Base-by-base conservation (phyloP, 345 rosid genomes). In the Microcos paniculata region DNA sequence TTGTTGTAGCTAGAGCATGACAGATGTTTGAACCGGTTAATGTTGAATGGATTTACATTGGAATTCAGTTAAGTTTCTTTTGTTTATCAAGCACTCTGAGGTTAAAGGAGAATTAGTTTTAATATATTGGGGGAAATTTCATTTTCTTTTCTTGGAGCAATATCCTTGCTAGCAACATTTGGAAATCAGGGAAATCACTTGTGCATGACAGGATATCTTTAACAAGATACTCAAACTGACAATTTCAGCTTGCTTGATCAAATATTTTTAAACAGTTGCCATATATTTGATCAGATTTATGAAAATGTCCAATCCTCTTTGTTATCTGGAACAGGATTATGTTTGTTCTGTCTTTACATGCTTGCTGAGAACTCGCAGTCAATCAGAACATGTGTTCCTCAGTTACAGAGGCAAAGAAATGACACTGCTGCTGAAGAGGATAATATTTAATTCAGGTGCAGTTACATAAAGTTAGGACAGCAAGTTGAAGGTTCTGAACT, bases 321-420 rank as follows among this genome's bases (percentile, higher is more conserved):
- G 48, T 42, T 73, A 23, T 53, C 12, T 78, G 72, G 48, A 72
- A 76, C 91, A 95, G 97, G 96, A 63, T 80, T 91, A 43, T 93
- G 93, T 85, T 71, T 91, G 74, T 93, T 93, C 87, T 95, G 97
- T 78, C 84, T 91, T 56, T 91, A 85, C 86, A 86, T 86, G 83
- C 78, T 93, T 43, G 88, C 86, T 7, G 90, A 89, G 84, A 87
- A 63, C 81, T 87, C 88, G 1, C 89, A 83, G 58, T 79, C 88
- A 42, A 73, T 84, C 83, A 82, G 84, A 70, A 72, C 76, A 15
- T 52, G 77, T 26, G 43, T 84, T 16, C 83, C 88, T 10, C 57
- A 73, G 77, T 68, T 86, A 62, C 72, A 83, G 42, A 82, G 86
- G 79, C 89, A 82, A 70, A 78, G 83, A 75, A 82, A 83, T 68